Evolutionary conservation across 805 yeast species (phyloP).

Genomic region (Metschnikowia continentalis): DNA sequence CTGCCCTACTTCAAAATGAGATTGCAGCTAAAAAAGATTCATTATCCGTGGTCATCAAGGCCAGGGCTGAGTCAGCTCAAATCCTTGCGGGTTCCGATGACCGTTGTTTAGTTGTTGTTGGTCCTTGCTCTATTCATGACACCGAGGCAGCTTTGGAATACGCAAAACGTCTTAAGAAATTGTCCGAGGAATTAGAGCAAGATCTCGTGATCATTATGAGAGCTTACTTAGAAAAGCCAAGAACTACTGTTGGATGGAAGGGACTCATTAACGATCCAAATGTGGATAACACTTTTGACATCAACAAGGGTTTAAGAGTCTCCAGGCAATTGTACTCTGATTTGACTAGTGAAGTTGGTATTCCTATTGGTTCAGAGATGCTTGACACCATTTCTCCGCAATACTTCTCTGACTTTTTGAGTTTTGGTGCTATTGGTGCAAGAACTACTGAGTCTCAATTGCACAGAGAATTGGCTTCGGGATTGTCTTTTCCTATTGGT

Average conservation of each 20-base stretch:
- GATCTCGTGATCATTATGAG: slow-evolving; percentile 91
- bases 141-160: slow-evolving; percentile 89
- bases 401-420: slow-evolving; percentile 86
- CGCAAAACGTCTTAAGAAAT: slow-evolving; percentile 57
- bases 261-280: slow-evolving; percentile 97
- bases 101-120: slow-evolving; percentile 82
- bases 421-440: slow-evolving; percentile 98
- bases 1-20: slow-evolving; percentile 87
- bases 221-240: slow-evolving; percentile 95
- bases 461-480: slow-evolving; percentile 95
- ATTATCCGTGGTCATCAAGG: slow-evolving; percentile 61
- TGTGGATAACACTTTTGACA: slow-evolving; percentile 85
- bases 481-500: slow-evolving; percentile 95
- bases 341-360: slow-evolving; percentile 62
- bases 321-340: slow-evolving; percentile 83
- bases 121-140: slow-evolving; percentile 97
- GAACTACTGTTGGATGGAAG: slow-evolving; percentile 99
- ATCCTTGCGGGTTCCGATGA: slow-evolving; percentile 82
- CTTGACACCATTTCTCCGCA: slow-evolving; percentile 97
- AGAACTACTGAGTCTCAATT: slow-evolving; percentile 98
- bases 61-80: slow-evolving; percentile 70
- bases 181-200: slow-evolving; percentile 58
- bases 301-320: slow-evolving; percentile 89
- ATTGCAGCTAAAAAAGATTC: slow-evolving; percentile 61
- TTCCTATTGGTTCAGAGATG: slow-evolving; percentile 96